Conservation (phyloP, 768 basidiomycete genomes). For the Hypholoma sublateritium region DNA sequence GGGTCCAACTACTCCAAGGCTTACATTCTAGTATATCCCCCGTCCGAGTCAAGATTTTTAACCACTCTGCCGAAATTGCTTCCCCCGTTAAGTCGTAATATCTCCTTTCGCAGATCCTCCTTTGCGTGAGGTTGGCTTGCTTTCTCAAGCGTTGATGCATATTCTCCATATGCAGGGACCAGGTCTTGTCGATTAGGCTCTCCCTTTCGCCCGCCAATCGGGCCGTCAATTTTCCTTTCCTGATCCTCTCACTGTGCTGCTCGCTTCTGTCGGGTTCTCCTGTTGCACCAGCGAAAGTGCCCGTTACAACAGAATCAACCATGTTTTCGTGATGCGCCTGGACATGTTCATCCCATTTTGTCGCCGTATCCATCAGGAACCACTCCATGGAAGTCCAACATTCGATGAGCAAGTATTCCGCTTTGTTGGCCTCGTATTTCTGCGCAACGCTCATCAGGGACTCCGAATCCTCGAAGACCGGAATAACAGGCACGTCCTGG, state of each 20-base stretch:
- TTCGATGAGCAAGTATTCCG: conserved; percentile 5
- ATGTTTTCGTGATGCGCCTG: not conserved
- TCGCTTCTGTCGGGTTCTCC: not conserved
- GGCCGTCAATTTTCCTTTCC: not conserved
- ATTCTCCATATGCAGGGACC: not conserved
- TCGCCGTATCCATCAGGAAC: not conserved
- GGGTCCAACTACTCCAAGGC: too few relatives aligned
- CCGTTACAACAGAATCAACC: not conserved
- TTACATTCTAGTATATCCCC: too few relatives aligned
- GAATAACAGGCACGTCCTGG: not conserved
- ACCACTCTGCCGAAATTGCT: not conserved
- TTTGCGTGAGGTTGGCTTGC: not conserved
- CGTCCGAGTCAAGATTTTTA: too few relatives aligned
- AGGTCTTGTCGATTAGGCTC: not conserved
- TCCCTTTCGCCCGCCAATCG: conserved; percentile 1
- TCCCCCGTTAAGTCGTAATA: not conserved
- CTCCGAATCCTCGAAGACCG: not conserved
- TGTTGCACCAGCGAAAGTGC: not conserved
- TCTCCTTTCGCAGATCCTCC: not conserved
- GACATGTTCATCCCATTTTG: not conserved
- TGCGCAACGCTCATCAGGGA: not conserved
- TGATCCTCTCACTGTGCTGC: not conserved
- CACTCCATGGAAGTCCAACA: not conserved
- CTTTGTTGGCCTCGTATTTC: conserved; percentile 6
- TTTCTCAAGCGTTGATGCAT: not conserved